phyloP scores from a whole-genome alignment of 2,329 filamentous ascomycete genomes.

The Hypomyces perniciosus region DNA sequence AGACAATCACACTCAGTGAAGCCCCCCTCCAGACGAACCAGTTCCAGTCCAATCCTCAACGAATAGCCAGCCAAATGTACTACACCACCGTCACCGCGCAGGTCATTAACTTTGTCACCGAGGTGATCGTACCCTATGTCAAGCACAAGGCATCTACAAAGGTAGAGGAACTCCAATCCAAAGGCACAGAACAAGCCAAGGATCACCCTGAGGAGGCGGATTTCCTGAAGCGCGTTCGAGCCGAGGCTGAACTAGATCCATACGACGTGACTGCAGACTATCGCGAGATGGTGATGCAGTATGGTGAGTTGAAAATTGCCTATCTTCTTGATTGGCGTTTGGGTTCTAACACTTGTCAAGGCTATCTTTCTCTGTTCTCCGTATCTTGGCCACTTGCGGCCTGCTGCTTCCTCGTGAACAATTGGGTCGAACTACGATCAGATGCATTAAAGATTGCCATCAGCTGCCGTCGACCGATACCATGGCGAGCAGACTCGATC shows the following conservation, averaged over 20 bases:
- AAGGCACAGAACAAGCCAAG: constrained; percentile 44
- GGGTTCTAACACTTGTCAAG: constrained; percentile 34
- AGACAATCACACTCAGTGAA: constrained; percentile 68
- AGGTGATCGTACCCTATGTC: constrained; percentile 76
- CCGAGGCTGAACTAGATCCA: constrained; percentile 72
- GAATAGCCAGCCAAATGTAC: constrained; percentile 85
- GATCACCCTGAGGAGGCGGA: constrained; percentile 72
- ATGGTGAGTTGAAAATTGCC: constrained; percentile 37
- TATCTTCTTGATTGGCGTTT: neutral
- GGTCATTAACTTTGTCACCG: constrained; percentile 78
- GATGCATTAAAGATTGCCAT: constrained; percentile 93
- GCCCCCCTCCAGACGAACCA: constrained; percentile 58
- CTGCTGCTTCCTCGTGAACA: constrained; percentile 84
- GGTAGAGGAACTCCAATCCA: constrained; percentile 67
- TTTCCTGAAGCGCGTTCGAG: constrained; percentile 75
- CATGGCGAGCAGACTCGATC: constrained; percentile 87
- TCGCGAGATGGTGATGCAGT: constrained; percentile 87
- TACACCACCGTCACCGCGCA: constrained; percentile 95
- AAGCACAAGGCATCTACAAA: constrained; percentile 75
- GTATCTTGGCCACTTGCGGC: constrained; percentile 93
- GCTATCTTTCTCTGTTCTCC: constrained; percentile 86
- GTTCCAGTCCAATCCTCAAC: constrained; percentile 77
- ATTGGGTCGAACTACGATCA: constrained; percentile 90
- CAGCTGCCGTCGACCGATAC: constrained; percentile 81
- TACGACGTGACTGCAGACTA: constrained; percentile 92